Evolutionary conservation across 306 rosid species (phyloP).

Genomic region (Mimosa bimucronata): DNA sequence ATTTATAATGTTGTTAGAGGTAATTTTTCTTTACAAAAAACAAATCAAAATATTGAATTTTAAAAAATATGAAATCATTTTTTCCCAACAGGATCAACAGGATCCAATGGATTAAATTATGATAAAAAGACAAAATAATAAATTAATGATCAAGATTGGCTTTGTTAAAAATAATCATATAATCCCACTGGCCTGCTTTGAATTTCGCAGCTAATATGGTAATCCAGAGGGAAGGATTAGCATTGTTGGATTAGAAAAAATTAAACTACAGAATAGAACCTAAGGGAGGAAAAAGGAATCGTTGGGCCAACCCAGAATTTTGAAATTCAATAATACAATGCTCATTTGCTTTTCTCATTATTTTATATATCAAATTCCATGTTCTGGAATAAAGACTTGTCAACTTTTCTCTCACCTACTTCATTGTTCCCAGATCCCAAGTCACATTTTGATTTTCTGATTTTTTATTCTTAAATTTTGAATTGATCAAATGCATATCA

Average conservation of each 20-base stretch:
- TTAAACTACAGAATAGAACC: neutral
- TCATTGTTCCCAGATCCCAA: constrained; percentile 24
- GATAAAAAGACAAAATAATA: neutral
- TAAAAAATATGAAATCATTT: no score
- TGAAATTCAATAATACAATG: constrained; percentile 7
- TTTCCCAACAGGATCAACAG: no score
- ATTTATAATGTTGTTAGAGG: no score
- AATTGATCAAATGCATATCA: constrained; percentile 26
- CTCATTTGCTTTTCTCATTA: constrained; percentile 17
- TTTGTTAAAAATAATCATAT: neutral
- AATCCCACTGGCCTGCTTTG: constrained; percentile 1
- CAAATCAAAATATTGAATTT: no score
- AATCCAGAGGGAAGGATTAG: neutral
- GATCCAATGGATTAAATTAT: neutral
- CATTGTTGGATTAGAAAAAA: neutral
- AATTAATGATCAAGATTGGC: neutral
- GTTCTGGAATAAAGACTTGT: neutral
- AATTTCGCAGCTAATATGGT: neutral
- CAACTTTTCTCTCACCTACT: constrained; percentile 13
- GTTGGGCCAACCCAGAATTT: neutral
- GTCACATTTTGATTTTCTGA: neutral
- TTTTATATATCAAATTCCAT: neutral
- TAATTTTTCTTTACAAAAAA: no score
- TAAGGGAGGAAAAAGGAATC: neutral
- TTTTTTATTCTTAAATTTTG: neutral